These are phyloP conservation scores for Aspergillus panamensis DNA, from an alignment of 495 filamentous ascomycete species.

Conservation along the genomic window DNA sequence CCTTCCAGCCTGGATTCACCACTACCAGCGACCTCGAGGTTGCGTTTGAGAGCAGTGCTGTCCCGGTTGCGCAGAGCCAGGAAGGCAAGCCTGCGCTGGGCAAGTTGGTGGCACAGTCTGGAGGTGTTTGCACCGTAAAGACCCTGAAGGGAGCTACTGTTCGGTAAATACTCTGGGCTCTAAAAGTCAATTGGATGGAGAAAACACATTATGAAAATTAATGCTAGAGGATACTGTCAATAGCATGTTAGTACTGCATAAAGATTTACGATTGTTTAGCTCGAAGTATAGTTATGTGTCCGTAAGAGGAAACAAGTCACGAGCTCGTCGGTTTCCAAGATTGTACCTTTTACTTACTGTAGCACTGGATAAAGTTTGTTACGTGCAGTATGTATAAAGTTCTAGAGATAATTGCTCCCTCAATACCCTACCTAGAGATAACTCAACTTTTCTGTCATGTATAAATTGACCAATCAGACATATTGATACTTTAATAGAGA, in stretches of 20 bases:
- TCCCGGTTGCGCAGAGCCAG: conserved; percentile 56
- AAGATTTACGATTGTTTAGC: not conserved
- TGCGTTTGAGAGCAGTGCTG: conserved; percentile 63
- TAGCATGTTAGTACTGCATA: not conserved
- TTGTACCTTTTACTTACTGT: no score
- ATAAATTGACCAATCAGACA: not conserved
- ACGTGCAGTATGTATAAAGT: no score
- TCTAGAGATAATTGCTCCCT: no score
- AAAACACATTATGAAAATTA: conserved; percentile 5
- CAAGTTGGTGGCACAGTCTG: conserved; percentile 66
- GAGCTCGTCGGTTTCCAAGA: no score
- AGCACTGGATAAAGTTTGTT: no score
- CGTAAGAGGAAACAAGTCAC: no score
- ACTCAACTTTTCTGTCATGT: not conserved
- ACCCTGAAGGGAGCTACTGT: conserved; percentile 69
- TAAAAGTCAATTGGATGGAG: not conserved
- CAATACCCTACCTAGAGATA: not conserved
- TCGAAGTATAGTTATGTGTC: not conserved
- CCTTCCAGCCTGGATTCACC: conserved; percentile 87
- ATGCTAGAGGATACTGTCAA: not conserved
- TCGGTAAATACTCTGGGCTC: conserved; percentile 37
- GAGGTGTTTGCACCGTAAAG: conserved; percentile 70
- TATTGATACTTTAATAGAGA: not conserved
- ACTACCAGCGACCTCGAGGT: conserved; percentile 78
- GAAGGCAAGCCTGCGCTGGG: conserved; percentile 63